Evolutionary conservation across 1,284 basidiomycete species (phyloP), one percentile per base, ranked within the genome.

Genomic region (Volvariella surrecta): DNA sequence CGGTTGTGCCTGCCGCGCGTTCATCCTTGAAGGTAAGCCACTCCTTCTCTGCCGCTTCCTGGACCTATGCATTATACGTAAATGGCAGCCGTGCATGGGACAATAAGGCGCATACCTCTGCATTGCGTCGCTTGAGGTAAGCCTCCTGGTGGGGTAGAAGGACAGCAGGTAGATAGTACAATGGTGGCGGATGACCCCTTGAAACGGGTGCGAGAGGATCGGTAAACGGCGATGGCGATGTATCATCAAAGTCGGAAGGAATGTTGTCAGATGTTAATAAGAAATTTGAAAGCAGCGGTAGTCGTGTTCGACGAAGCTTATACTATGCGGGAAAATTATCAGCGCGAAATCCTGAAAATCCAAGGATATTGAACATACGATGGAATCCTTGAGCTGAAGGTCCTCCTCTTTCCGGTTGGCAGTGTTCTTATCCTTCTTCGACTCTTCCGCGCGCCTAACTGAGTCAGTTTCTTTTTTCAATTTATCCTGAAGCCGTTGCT

Each of bases 371-470:
- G 42, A 16, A 72, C 84, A 49, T 56, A 86, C 84, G 51, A 88
- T 76, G 2, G 82, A 86, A 54, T 87, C 82, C 59, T 79, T 82
- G 38, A 88, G 68, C 55, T 83, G 81, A 39, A 87, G 58, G 6
- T 89, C 85, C 58, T 88, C 84, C 60, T 88, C 85, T 59, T 78
- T 85, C 49, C 83, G 68, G 59, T 77, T 85, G 38, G 85, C 82
- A 31, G 55, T 52, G 34, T 75, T 76, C 63, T 85, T 84, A 64
- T 86, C 82, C 59, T 82, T 84, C 66, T 86, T 86, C 47, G 79
- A 80, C 62, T 88, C 85, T 69, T 87, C 85, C 52, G 80, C 78
- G 59, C 79, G 71, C 60, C 85, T 77, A 66, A 87, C 82, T 67
- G 78, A 70, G 62, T 86, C 84, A 72, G 81, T 84, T 61, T 89